Conservation (phyloP, 2,329 filamentous ascomycete genomes). For the Apiospora arundinis region DNA sequence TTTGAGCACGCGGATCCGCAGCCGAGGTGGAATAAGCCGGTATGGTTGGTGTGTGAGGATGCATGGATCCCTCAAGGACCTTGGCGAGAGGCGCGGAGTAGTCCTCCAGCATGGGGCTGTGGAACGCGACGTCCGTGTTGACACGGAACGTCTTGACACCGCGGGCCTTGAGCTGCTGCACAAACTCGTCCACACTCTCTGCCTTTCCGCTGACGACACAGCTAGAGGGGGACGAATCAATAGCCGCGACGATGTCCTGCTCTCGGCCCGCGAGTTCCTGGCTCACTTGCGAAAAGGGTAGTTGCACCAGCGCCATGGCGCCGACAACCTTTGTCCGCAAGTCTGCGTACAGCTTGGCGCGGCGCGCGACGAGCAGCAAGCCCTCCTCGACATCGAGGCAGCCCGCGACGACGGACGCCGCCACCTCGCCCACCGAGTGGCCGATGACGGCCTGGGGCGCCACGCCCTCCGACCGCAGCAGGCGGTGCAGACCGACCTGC, state of each 20-base stretch:
- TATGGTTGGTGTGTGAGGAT: slow-evolving; percentile 32
- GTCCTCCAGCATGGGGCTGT: slow-evolving; percentile 44
- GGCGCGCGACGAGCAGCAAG: slow-evolving; percentile 40
- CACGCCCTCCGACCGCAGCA: slow-evolving; percentile 37
- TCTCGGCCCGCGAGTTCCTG: slow-evolving; percentile 30
- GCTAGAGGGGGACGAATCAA: slow-evolving; percentile 43
- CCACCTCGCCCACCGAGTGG: slow-evolving; percentile 50
- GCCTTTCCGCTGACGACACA: slow-evolving; percentile 42
- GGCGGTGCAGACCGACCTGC: slow-evolving; percentile 39
- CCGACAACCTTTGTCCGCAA: slow-evolving; percentile 23
- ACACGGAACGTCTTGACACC: slow-evolving; percentile 43
- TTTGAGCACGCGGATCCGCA: slow-evolving; percentile 32
- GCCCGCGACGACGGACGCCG: slow-evolving; percentile 44
- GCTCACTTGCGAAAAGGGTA: slow-evolving; percentile 37
- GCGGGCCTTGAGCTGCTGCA: slow-evolving; percentile 32
- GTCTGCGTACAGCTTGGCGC: slow-evolving; percentile 36
- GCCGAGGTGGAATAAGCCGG: slow-evolving; percentile 44
- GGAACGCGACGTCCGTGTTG: slow-evolving; percentile 49
- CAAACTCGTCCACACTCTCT: slow-evolving; percentile 28
- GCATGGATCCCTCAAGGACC: slow-evolving; percentile 28
- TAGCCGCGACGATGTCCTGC: slow-evolving; percentile 40
- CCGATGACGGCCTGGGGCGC: slow-evolving; percentile 46
- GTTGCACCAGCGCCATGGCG: slow-evolving; percentile 34
- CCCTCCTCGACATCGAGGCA: slow-evolving; percentile 43
- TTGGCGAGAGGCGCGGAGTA: slow-evolving; percentile 38